A percentile compares a stretch with the other conserved stretches of the same genome.
These are phyloP conservation scores for Silene vulgaris DNA, from an alignment of 179 eudicot genomes.

Conservation along the genomic window DNA sequence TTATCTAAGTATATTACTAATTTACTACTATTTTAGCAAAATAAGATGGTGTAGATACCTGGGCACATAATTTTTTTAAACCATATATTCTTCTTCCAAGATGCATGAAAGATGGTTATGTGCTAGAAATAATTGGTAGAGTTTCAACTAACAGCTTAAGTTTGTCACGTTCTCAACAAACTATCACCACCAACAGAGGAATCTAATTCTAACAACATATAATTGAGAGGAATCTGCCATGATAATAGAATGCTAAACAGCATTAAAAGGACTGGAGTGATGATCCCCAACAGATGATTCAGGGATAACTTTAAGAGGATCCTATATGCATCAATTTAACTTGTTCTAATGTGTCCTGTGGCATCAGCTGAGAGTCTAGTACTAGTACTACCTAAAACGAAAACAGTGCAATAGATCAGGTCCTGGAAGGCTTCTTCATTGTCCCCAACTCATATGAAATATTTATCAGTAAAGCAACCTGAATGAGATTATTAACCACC, in stretches of 20 bases:
- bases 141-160: background rate
- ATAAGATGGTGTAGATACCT: background rate
- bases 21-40: background rate
- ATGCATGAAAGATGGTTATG: background rate
- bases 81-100: conserved; percentile 7
- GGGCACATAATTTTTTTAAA: background rate
- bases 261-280: background rate
- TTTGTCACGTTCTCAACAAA: background rate
- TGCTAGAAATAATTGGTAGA: background rate
- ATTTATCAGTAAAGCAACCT: background rate
- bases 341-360: too few relatives aligned
- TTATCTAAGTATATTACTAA: background rate
- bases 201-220: background rate
- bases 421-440: background rate
- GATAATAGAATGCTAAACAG: too few relatives aligned
- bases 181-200: background rate
- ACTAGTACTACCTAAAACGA: too few relatives aligned
- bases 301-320: background rate
- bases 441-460: background rate
- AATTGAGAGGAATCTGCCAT: background rate
- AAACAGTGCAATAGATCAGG: too few relatives aligned
- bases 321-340: background rate
- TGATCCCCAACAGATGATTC: background rate
- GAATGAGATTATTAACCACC: background rate
- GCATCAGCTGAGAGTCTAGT: too few relatives aligned